Evolutionary conservation across 768 basidiomycete species (phyloP).

Genomic region (Termitomyces bulborhizus): DNA sequence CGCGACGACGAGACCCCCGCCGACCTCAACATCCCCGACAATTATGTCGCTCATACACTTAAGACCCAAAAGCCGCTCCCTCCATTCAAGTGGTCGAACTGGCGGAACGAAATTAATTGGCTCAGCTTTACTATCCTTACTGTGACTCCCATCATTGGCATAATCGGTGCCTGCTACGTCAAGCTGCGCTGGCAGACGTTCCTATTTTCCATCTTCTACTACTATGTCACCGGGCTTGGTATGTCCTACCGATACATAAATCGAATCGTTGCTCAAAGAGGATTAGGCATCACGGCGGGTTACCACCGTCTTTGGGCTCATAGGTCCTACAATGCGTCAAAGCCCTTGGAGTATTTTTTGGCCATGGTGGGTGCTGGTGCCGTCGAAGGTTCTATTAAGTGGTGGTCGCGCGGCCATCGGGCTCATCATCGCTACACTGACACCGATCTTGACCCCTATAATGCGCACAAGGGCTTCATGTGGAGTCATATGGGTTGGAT

Average conservation of each 20-base stretch:
- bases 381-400: slow-evolving; percentile 94
- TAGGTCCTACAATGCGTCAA: slow-evolving; percentile 87
- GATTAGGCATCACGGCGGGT: slow-evolving; percentile 77
- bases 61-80: slow-evolving; percentile 62
- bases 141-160: slow-evolving; percentile 65
- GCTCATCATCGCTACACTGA: slow-evolving; percentile 97
- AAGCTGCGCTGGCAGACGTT: slow-evolving; percentile 69
- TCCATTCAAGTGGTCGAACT: slow-evolving; percentile 57
- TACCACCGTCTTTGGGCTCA: slow-evolving; percentile 99
- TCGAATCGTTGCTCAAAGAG: not conserved
- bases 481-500: slow-evolving; percentile 93
- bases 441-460: slow-evolving; percentile 95
- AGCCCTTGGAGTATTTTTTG: slow-evolving; percentile 78
- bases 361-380: slow-evolving; percentile 87
- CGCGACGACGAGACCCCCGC: slow-evolving; percentile 25
- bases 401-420: slow-evolving; percentile 98
- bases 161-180: slow-evolving; percentile 66
- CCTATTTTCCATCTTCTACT: slow-evolving; percentile 37
- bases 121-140: slow-evolving; percentile 69
- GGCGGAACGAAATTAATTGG: slow-evolving; percentile 65
- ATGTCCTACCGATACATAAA: slow-evolving; percentile 17
- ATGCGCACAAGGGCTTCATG: slow-evolving; percentile 82
- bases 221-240: slow-evolving; percentile 63
- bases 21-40: slow-evolving; percentile 68
- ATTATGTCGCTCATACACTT: slow-evolving; percentile 76